Evolutionary conservation across 2,329 filamentous ascomycete species (phyloP).

Genomic region (Nemania abortiva): DNA sequence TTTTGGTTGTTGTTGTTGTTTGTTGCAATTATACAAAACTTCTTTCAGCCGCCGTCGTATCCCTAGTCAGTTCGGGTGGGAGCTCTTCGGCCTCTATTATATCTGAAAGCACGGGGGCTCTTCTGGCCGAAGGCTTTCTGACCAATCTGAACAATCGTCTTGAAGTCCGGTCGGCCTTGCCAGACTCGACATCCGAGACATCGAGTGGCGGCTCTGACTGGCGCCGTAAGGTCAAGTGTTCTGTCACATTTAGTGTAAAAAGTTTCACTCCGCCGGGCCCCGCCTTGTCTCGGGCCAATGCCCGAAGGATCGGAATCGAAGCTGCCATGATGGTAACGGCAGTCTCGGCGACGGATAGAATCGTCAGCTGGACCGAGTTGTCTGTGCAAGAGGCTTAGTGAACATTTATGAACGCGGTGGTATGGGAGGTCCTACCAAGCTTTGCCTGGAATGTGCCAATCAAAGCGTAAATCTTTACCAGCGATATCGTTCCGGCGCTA

Average conservation of each 20-base stretch:
- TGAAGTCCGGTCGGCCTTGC: neutral
- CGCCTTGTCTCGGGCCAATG: conserved; percentile 40
- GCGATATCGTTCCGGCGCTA: conserved; percentile 51
- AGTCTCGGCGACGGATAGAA: conserved; percentile 45
- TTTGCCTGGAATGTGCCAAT: conserved; percentile 32
- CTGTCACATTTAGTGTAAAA: conserved; percentile 34
- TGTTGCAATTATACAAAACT: conserved; percentile 29
- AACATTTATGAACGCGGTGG: neutral
- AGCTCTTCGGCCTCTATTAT: conserved; percentile 36
- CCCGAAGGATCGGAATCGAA: conserved; percentile 50
- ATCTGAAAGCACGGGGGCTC: conserved; percentile 31
- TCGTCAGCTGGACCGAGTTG: conserved; percentile 34
- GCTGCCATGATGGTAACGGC: conserved; percentile 51
- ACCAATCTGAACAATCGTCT: conserved; percentile 19
- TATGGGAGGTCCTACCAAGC: conserved; percentile 25
- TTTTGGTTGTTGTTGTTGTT: too few species aligned
- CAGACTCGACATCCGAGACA: neutral
- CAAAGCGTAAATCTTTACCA: conserved; percentile 50
- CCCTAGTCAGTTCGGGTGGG: conserved; percentile 1
- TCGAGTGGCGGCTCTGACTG: conserved; percentile 6
- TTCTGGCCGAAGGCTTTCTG: conserved; percentile 10
- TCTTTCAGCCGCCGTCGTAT: conserved; percentile 15
- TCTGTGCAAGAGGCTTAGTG: conserved; percentile 1
- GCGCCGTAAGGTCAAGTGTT: conserved; percentile 31
- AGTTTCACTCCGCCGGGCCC: conserved; percentile 23